Evolutionary conservation across 2,329 filamentous ascomycete genomes (phyloP).

Genomic region (Lachnellula suecica): DNA sequence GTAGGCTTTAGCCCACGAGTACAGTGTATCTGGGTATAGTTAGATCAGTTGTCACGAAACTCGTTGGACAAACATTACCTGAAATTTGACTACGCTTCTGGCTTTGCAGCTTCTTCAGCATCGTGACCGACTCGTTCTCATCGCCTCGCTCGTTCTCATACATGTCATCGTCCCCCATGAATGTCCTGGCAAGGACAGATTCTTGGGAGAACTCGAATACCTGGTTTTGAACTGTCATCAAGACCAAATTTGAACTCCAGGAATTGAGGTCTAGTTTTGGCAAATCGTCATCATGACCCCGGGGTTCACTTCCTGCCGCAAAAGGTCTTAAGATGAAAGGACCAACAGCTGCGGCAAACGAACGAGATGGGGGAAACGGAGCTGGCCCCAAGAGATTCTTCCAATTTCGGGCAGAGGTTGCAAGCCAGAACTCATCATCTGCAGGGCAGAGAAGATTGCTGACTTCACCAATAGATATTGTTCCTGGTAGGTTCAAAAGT

Average conservation of each 20-base stretch:
- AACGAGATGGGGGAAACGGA: conserved; percentile 18
- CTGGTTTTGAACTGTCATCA: conserved; percentile 20
- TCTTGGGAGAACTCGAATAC: conserved; percentile 23
- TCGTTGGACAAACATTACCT: background rate
- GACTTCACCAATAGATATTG: conserved; percentile 24
- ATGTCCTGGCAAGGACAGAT: conserved; percentile 16
- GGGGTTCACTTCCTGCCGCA: background rate
- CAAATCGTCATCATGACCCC: conserved; percentile 3
- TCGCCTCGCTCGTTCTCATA: background rate
- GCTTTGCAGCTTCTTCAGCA: conserved; percentile 1
- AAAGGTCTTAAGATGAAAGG: conserved; percentile 20
- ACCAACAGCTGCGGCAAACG: conserved; percentile 22
- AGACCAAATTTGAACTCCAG: conserved; percentile 24
- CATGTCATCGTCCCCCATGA: conserved; percentile 14
- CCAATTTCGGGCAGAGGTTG: conserved; percentile 24
- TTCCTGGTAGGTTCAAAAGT: conserved; percentile 23
- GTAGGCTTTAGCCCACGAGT: conserved; percentile 13
- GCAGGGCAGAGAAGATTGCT: conserved; percentile 23
- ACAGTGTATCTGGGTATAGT: conserved; percentile 8
- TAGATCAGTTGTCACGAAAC: background rate
- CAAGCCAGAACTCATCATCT: conserved; percentile 27
- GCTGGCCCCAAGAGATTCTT: conserved; percentile 23
- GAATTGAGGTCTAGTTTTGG: conserved; percentile 23
- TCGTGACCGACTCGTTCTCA: background rate
- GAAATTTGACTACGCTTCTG: conserved; percentile 4